Percentiles rank a stretch among this genome's conserved stretches.
phyloP scores from a whole-genome alignment of 495 filamentous ascomycete species.

The Elasticomyces elasticus region DNA sequence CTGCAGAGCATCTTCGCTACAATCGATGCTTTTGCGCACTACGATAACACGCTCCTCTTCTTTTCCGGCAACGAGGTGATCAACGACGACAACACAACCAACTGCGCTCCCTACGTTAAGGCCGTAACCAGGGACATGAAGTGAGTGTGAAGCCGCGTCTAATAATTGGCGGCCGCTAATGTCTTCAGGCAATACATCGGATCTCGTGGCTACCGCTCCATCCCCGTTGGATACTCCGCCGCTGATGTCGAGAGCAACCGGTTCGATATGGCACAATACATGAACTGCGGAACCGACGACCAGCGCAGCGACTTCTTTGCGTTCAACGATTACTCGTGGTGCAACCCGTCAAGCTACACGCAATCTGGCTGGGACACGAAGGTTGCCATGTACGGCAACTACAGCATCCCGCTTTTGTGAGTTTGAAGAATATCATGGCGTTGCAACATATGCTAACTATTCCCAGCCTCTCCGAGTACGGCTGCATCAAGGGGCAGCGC shows the following conservation, averaged over 20 bases:
- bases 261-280: slow-evolving; percentile 78
- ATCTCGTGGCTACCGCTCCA: slow-evolving; percentile 58
- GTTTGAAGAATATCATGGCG: slow-evolving; percentile 11
- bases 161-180: neutral
- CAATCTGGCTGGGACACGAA: slow-evolving; percentile 82
- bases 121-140: slow-evolving; percentile 87
- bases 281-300: slow-evolving; percentile 87
- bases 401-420: slow-evolving; percentile 81
- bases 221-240: slow-evolving; percentile 91
- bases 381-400: slow-evolving; percentile 81
- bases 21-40: slow-evolving; percentile 76
- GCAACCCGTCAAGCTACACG: slow-evolving; percentile 65
- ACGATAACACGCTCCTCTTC: slow-evolving; percentile 85
- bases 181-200: slow-evolving; percentile 54
- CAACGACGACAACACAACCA: slow-evolving; percentile 68
- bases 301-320: slow-evolving; percentile 90
- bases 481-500: slow-evolving; percentile 72
- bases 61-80: slow-evolving; percentile 97
- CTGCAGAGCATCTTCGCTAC: slow-evolving; percentile 90
- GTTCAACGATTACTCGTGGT: slow-evolving; percentile 99
- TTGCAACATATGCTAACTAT: slow-evolving; percentile 12
- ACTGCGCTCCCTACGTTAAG: slow-evolving; percentile 79
- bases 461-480: slow-evolving; percentile 76
- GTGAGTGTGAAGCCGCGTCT: too few species aligned
- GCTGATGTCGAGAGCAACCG: slow-evolving; percentile 78